phyloP scores from a whole-genome alignment of 768 basidiomycete species.

The Leccinum subtestaceum region DNA sequence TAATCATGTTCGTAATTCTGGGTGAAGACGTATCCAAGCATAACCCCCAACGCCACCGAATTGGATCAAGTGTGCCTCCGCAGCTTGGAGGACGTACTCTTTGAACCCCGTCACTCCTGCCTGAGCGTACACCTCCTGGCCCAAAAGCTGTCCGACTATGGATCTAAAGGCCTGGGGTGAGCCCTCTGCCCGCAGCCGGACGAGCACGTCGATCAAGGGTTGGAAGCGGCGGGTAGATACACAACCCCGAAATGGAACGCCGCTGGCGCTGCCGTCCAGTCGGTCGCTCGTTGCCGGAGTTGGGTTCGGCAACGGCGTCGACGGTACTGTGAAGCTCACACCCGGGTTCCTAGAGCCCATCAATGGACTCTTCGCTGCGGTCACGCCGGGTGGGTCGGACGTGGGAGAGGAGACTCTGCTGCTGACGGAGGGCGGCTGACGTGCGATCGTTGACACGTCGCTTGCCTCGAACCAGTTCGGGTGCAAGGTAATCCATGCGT shows the following conservation, averaged over 20 bases:
- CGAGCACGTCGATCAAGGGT: constrained; percentile 35
- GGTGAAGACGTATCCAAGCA: constrained; percentile 37
- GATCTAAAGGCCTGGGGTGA: constrained; percentile 36
- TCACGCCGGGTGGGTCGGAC: constrained; percentile 8
- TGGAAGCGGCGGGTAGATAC: constrained; percentile 20
- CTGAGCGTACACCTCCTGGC: constrained; percentile 33
- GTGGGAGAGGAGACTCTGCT: constrained; percentile 13
- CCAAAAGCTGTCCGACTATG: constrained; percentile 34
- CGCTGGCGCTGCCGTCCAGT: background rate
- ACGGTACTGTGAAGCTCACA: background rate
- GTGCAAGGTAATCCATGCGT: constrained; percentile 31
- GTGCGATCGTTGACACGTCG: background rate
- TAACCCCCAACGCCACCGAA: constrained; percentile 38
- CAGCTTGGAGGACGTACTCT: constrained; percentile 41
- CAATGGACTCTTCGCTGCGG: constrained; percentile 3
- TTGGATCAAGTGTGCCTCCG: constrained; percentile 37
- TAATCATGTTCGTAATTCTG: constrained; percentile 17
- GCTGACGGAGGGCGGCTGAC: background rate
- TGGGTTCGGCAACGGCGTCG: background rate
- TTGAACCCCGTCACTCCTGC: constrained; percentile 42
- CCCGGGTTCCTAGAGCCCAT: constrained; percentile 5
- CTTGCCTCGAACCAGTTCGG: constrained; percentile 19
- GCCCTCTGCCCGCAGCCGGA: constrained; percentile 33
- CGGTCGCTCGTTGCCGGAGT: background rate
- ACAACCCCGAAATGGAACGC: background rate